A percentile compares a stretch with the other conserved stretches of the same genome.
These are phyloP conservation scores for Phycomyces blakesleeanus DNA, from an alignment of 192 early-diverging fungal species.

Conservation along the genomic window DNA sequence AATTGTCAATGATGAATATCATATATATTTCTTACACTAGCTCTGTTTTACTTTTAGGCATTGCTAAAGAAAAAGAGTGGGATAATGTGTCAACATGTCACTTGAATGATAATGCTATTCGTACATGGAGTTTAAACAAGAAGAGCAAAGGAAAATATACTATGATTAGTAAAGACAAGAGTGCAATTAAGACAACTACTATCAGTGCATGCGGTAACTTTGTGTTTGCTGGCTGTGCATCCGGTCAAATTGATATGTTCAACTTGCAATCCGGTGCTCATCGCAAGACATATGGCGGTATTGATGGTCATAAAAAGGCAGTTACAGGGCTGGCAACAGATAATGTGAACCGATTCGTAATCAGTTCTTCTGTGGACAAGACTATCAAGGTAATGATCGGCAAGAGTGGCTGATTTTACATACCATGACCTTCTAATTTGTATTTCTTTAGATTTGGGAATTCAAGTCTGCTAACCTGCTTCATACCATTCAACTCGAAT, in stretches of 20 bases:
- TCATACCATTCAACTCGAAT: slow-evolving; percentile 61
- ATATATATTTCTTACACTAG: no score
- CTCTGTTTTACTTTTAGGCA: slow-evolving; percentile 31
- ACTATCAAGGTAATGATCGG: slow-evolving; percentile 59
- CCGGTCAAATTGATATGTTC: slow-evolving; percentile 82
- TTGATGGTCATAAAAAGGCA: slow-evolving; percentile 67
- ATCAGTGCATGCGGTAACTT: slow-evolving; percentile 92
- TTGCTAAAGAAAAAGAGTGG: slow-evolving; percentile 75
- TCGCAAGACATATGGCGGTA: slow-evolving; percentile 62
- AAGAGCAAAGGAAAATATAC: slow-evolving; percentile 71
- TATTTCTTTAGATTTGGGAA: slow-evolving; percentile 73
- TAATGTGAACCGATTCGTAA: slow-evolving; percentile 63
- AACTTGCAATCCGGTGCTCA: slow-evolving; percentile 92
- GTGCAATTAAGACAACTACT: slow-evolving; percentile 23
- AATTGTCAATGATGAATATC: not conserved
- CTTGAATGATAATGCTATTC: slow-evolving; percentile 62
- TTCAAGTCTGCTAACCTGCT: slow-evolving; percentile 63
- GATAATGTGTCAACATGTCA: slow-evolving; percentile 91
- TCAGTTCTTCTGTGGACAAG: slow-evolving; percentile 79
- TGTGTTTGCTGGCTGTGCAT: slow-evolving; percentile 78
- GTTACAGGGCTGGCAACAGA: slow-evolving; percentile 80
- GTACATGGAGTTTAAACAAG: slow-evolving; percentile 81
- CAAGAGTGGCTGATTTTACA: not conserved
- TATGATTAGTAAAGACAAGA: slow-evolving; percentile 58
- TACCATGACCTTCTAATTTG: not conserved